These are phyloP conservation scores for Ziziphus jujuba DNA, from an alignment of 306 rosid species.

Conservation along the genomic window DNA sequence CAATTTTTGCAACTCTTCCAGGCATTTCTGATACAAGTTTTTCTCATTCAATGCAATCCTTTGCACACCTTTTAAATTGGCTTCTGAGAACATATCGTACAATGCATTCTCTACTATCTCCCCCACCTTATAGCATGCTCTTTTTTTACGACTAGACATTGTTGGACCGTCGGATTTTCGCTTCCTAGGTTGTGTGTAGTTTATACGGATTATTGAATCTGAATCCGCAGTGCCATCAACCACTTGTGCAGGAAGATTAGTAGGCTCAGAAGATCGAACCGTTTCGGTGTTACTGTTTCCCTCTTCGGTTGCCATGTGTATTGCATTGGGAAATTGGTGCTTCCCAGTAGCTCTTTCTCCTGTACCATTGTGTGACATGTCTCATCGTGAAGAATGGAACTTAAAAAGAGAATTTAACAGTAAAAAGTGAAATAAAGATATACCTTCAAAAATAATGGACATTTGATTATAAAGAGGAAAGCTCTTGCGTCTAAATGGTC, in stretches of 20 bases:
- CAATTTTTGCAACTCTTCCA: too few species aligned
- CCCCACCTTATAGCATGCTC: constrained; percentile 23
- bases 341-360: constrained; percentile 32
- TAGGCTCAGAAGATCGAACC: constrained; percentile 38
- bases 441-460: constrained; percentile 48
- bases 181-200: constrained; percentile 25
- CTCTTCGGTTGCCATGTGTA: constrained; percentile 30
- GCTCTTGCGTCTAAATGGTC: constrained; percentile 44
- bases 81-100: constrained; percentile 29
- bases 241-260: constrained; percentile 39
- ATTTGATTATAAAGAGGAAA: constrained; percentile 37
- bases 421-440: not conserved
- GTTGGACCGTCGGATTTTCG: constrained; percentile 19
- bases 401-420: not conserved
- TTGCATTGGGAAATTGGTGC: constrained; percentile 30
- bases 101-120: constrained; percentile 28
- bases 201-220: constrained; percentile 26
- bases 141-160: constrained; percentile 19
- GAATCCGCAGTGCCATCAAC: constrained; percentile 39
- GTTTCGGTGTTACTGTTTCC: constrained; percentile 44
- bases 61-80: constrained; percentile 32
- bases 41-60: not conserved
- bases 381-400: constrained; percentile 8
- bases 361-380: constrained; percentile 9
- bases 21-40: too few species aligned